Conservation (phyloP, 2,329 filamentous ascomycete genomes). For the Bimuria novae-zelandiae region DNA sequence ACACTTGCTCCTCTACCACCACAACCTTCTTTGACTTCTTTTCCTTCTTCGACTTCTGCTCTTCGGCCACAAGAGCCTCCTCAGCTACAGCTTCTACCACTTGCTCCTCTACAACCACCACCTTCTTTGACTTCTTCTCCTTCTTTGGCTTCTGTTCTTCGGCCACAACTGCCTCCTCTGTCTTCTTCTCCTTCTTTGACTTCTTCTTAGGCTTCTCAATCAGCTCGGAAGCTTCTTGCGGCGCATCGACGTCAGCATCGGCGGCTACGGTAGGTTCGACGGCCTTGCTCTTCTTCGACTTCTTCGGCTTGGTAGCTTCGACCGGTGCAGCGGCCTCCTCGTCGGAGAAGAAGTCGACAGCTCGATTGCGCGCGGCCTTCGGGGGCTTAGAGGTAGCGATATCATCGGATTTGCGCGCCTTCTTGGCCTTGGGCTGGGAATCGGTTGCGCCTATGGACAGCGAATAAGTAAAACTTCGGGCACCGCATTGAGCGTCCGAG, state of each 20-base stretch:
- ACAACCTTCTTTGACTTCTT: conserved; percentile 1
- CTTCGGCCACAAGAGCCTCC: background rate
- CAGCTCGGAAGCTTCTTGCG: conserved; percentile 9
- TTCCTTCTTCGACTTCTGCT: conserved; percentile 4
- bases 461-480: conserved; percentile 15
- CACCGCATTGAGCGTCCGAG: background rate
- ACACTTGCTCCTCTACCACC: background rate
- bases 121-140: conserved; percentile 17
- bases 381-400: conserved; percentile 24
- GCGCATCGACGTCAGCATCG: conserved; percentile 9
- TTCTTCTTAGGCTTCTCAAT: conserved; percentile 5
- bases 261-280: conserved; percentile 6
- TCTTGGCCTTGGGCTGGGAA: conserved; percentile 44
- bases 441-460: conserved; percentile 37
- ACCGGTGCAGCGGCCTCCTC: conserved; percentile 22
- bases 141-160: conserved; percentile 7
- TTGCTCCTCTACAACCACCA: too few relatives aligned
- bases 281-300: conserved; percentile 13
- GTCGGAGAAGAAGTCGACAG: conserved; percentile 41
- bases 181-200: conserved; percentile 8
- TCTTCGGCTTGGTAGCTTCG: conserved; percentile 13
- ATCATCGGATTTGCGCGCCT: conserved; percentile 44
- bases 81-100: too few relatives aligned
- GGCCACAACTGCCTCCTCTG: background rate
- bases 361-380: conserved; percentile 43